Evolutionary conservation across 768 basidiomycete species (phyloP).

Genomic region (Pulveroboletus sp.): DNA sequence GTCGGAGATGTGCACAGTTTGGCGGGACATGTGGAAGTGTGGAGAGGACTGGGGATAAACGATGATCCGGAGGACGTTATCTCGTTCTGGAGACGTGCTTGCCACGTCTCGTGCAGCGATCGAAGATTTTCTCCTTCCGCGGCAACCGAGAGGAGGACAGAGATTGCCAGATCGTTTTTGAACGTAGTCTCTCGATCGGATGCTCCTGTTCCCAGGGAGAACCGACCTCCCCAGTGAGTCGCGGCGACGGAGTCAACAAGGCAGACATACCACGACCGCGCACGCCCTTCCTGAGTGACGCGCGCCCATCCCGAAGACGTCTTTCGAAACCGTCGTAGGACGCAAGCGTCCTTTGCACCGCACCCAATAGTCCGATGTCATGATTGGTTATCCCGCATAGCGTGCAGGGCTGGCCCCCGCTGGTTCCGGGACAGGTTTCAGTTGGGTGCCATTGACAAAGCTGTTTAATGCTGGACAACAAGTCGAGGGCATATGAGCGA

Average conservation of each 20-base stretch:
- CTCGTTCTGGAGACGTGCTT: constrained; percentile 9
- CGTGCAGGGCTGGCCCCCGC: not conserved
- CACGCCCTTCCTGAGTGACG: constrained; percentile 1
- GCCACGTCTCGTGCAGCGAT: constrained; percentile 11
- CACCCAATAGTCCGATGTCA: constrained; percentile 9
- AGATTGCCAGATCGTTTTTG: constrained; percentile 9
- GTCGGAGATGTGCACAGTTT: no score
- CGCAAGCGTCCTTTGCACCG: constrained; percentile 1
- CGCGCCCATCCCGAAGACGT: constrained; percentile 5
- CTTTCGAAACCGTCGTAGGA: constrained; percentile 1
- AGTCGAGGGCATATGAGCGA: constrained; percentile 5
- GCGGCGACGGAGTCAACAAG: not conserved
- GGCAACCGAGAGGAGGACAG: constrained; percentile 2
- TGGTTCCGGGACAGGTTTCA: constrained; percentile 1
- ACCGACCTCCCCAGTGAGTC: not conserved
- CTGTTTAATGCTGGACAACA: constrained; percentile 9
- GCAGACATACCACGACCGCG: not conserved
- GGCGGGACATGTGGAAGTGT: no score
- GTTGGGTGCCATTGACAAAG: not conserved
- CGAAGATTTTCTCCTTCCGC: constrained; percentile 15
- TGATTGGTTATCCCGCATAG: constrained; percentile 11
- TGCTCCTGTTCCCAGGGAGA: not conserved
- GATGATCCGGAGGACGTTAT: not conserved
- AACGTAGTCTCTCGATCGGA: constrained; percentile 2
- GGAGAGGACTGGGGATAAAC: no score